A percentile compares a stretch with the other conserved stretches of the same genome.
phyloP scores from a whole-genome alignment of 768 basidiomycete species.

The Boletus tylopilopsis region DNA sequence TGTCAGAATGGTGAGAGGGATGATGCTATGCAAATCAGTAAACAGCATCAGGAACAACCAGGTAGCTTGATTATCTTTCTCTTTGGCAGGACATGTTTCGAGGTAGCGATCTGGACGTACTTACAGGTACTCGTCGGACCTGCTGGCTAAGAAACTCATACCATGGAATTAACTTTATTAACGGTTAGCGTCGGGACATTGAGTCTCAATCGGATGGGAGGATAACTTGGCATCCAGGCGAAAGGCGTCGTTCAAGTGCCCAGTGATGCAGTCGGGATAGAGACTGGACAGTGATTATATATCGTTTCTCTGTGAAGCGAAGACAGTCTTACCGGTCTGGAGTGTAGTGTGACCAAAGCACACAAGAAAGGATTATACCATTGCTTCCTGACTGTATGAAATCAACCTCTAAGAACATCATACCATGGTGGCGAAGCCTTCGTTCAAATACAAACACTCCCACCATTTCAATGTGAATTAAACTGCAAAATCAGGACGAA shows the following conservation, averaged over 20 bases:
- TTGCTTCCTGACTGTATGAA: constrained; percentile 57
- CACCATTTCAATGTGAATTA: constrained; percentile 82
- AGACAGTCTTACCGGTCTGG: constrained; percentile 50
- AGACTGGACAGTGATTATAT: constrained; percentile 35
- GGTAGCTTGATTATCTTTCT: constrained; percentile 82
- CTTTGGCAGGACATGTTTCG: constrained; percentile 72
- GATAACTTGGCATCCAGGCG: constrained; percentile 79
- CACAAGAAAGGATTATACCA: constrained; percentile 17
- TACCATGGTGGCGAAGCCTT: constrained; percentile 88
- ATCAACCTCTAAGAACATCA: not conserved
- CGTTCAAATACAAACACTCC: constrained; percentile 80
- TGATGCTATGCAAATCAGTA: constrained; percentile 46
- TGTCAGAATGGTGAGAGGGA: constrained; percentile 75
- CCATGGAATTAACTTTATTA: constrained; percentile 50
- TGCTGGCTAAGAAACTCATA: not conserved
- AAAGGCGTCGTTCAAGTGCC: constrained; percentile 73
- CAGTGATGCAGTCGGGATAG: constrained; percentile 80
- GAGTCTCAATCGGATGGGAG: constrained; percentile 91
- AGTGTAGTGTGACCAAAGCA: constrained; percentile 8
- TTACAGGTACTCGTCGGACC: constrained; percentile 28
- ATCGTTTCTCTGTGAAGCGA: no score
- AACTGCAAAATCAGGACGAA: not conserved
- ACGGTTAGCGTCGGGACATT: constrained; percentile 85
- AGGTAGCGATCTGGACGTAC: constrained; percentile 92
- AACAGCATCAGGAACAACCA: constrained; percentile 48